These are phyloP conservation scores for Trichosporon sp. DNA, from an alignment of 1,284 basidiomycete genomes.

Conservation along the genomic window DNA sequence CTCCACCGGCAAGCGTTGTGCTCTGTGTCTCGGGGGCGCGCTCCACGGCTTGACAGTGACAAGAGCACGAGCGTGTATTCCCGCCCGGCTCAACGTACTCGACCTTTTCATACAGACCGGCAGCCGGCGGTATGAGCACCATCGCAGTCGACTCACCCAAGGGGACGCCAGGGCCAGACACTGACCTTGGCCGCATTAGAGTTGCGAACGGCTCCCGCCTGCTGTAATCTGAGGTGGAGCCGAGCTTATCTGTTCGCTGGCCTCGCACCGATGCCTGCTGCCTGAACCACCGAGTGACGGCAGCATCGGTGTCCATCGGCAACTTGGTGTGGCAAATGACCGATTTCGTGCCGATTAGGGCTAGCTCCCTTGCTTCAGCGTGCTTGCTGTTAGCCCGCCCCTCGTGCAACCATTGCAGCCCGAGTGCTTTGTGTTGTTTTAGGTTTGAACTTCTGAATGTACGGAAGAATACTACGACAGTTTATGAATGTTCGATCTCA, in stretches of 20 bases:
- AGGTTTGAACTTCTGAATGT: constrained; percentile 5
- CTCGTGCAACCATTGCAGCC: background rate
- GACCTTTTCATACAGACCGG: background rate
- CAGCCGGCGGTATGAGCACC: background rate
- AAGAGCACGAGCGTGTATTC: too few species aligned
- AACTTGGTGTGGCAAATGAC: constrained; percentile 2
- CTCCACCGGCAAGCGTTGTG: background rate
- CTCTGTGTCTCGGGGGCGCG: background rate
- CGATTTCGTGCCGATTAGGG: background rate
- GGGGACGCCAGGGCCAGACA: background rate
- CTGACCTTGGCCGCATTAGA: background rate
- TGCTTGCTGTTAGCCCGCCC: background rate
- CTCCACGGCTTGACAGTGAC: background rate
- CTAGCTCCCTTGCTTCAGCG: background rate
- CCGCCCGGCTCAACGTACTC: background rate
- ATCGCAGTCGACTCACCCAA: constrained; percentile 7
- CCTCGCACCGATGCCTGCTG: background rate
- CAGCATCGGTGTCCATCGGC: constrained; percentile 11
- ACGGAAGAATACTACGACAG: background rate
- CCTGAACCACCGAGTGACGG: background rate
- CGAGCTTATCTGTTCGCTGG: constrained; percentile 12
- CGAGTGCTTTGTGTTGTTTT: background rate
- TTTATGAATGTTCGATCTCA: constrained; percentile 4
- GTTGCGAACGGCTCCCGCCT: constrained; percentile 1
- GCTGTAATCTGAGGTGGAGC: constrained; percentile 17